A percentile compares a stretch with the other conserved stretches of the same genome.
Evolutionary conservation across 2,329 filamentous ascomycete genomes (phyloP).

Genomic region (Zasmidium angulare): DNA sequence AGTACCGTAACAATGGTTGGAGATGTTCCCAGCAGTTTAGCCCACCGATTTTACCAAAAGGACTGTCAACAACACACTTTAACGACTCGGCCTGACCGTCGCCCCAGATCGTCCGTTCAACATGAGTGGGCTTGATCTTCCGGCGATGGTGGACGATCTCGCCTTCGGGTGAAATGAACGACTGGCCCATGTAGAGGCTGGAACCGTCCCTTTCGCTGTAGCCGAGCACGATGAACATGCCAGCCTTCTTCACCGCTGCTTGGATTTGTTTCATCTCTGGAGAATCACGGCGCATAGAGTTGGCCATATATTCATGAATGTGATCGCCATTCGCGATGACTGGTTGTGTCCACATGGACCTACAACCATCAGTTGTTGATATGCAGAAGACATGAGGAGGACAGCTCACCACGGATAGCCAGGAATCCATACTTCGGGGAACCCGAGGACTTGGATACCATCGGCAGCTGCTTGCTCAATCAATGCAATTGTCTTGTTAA

Average conservation of each 20-base stretch:
- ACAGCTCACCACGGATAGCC: slow-evolving; percentile 12
- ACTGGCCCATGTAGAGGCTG: slow-evolving; percentile 54
- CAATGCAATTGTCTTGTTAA: slow-evolving; percentile 50
- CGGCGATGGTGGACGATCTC: slow-evolving; percentile 55
- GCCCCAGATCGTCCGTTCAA: slow-evolving; percentile 57
- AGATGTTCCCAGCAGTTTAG: slow-evolving; percentile 3
- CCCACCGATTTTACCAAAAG: slow-evolving; percentile 1
- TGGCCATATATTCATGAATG: slow-evolving; percentile 50
- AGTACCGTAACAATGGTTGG: neutral
- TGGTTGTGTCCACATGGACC: slow-evolving; percentile 38
- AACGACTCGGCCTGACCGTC: slow-evolving; percentile 55
- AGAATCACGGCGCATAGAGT: slow-evolving; percentile 51
- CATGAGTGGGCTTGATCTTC: slow-evolving; percentile 59
- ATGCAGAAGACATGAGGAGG: slow-evolving; percentile 43
- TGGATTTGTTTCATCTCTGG: slow-evolving; percentile 56
- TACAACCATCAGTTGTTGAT: slow-evolving; percentile 50
- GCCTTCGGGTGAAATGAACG: slow-evolving; percentile 48
- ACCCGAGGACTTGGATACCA: slow-evolving; percentile 55
- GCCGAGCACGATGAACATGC: slow-evolving; percentile 54
- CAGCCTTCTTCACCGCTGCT: slow-evolving; percentile 50
- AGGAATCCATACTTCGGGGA: slow-evolving; percentile 49
- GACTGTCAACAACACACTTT: slow-evolving; percentile 44
- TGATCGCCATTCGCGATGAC: slow-evolving; percentile 35
- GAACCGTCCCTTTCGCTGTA: slow-evolving; percentile 54
- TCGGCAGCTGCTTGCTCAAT: slow-evolving; percentile 53